Conservation (phyloP, 1,284 basidiomycete genomes). For the Leccinum fallax region DNA sequence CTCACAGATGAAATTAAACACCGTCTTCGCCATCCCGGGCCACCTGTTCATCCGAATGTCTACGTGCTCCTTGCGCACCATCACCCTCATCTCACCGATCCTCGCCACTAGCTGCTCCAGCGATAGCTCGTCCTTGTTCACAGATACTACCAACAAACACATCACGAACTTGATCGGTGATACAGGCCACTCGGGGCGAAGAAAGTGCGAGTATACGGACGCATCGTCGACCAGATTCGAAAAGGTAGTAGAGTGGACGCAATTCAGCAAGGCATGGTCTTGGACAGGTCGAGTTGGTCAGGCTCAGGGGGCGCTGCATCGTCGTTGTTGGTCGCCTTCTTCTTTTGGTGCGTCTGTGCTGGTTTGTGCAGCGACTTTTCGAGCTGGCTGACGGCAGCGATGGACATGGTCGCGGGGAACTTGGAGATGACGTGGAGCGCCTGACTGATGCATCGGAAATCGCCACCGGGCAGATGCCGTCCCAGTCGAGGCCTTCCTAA, state of each 20-base stretch:
- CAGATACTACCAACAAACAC: slow-evolving; percentile 48
- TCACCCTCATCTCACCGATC: slow-evolving; percentile 50
- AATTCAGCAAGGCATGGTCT: slow-evolving; percentile 36
- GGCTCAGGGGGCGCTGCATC: neutral
- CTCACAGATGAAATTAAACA: slow-evolving; percentile 46
- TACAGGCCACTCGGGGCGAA: slow-evolving; percentile 41
- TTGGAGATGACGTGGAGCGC: slow-evolving; percentile 53
- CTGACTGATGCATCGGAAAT: slow-evolving; percentile 63
- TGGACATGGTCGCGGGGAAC: slow-evolving; percentile 36
- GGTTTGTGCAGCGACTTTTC: slow-evolving; percentile 56
- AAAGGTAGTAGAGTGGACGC: slow-evolving; percentile 44
- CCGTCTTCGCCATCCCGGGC: slow-evolving; percentile 38
- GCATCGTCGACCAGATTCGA: slow-evolving; percentile 41
- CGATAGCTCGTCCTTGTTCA: slow-evolving; percentile 41
- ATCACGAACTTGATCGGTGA: slow-evolving; percentile 67
- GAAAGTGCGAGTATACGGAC: slow-evolving; percentile 37
- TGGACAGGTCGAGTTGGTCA: slow-evolving; percentile 25
- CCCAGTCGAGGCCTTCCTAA: slow-evolving; percentile 53
- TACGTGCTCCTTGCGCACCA: slow-evolving; percentile 47
- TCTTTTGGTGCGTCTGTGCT: slow-evolving; percentile 19
- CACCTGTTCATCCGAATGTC: slow-evolving; percentile 60
- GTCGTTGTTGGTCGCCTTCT: slow-evolving; percentile 10
- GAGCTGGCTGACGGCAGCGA: slow-evolving; percentile 43
- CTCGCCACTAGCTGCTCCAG: slow-evolving; percentile 44
- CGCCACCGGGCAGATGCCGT: slow-evolving; percentile 54